Evolutionary conservation across 805 yeast genomes (phyloP), one percentile per base, ranked within the genome.

Genomic region (Candida sanyiensis): DNA sequence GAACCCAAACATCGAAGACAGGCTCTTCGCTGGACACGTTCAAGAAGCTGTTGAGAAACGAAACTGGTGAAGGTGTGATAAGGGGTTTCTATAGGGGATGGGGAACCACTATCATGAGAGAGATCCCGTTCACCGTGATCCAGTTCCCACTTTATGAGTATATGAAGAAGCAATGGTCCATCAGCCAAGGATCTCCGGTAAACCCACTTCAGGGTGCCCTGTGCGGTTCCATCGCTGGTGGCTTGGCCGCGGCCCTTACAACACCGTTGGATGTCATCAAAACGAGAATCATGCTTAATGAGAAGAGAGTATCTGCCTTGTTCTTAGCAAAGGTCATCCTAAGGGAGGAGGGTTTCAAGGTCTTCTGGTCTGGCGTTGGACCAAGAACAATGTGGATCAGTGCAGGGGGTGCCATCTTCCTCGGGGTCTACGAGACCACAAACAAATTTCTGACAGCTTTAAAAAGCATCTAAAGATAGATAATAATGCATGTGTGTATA

Each of bases 351-450:
- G 97, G 97, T 0, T 63, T 67, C 28, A 49, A 57, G 7, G 87
- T 83, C 1, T 87, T 93, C 48, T 73, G 77, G 56, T 73, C 73
- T 35, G 99, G 99, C 11, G 71, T 90, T 20, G 97, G 95, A 1
- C 97, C 99, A 5, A 72, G 99, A 58, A 89, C 97, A 0, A 70
- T 84, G 76, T 93, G 98, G 98, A 90, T 93, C 41, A 81, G 95
- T 63, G 93, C 95, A 5, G 99, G 99, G 16, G 99, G 99, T 21
- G 96, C 97, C 13, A 88, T 94, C 13, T 93, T 94, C 66, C 67
- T 93, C 40, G 99, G 99, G 5, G 85, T 86, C 39, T 93, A 93
- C 56, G 99, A 94, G 61, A 60, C 80, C 17, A 51, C 49, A 1
- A 50, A 45, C 21, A 37, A 46, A 2, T 28, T 50, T 2, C 22